Base-by-base conservation (phyloP, 2,329 filamentous ascomycete genomes). In the Lasiodiplodia gonubiensis region DNA sequence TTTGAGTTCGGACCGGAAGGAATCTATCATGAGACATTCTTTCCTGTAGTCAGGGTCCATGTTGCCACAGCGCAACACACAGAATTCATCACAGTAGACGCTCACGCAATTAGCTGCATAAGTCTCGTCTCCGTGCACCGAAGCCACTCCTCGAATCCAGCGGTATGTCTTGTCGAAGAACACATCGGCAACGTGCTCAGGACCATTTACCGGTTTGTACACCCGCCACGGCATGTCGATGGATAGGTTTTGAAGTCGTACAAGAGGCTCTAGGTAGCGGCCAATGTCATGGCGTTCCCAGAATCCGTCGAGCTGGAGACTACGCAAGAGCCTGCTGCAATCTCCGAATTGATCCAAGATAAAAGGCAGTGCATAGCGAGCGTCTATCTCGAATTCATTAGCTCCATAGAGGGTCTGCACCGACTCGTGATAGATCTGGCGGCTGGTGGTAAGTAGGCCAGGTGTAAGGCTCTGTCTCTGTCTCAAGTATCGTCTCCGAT, bases 401-500 rank as follows among this genome's bases (percentile, higher is more conserved):
- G 23, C 8, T 12, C 59, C 59, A 7, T 64, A 64, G 0, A 64
- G 30, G 4, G 52, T 5, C 25, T 25, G 42, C 1, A 52, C 14
- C 4, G 42, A 23, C 16, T 64, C 59, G 7, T 64, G 5, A n/a
- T 64, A 14, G 3, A 64, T 18, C 18, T 64, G 59, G 4, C 23
- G 12, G 18, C 16, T 64, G 25, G 16, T 7, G 8, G 14, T 16
- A 23, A 64, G 59, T 1, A 64, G 30, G 2, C 46, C 59, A 2
- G 46, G 25, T 10, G 59, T 37, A 12, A 52, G 59, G n/a, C 21
- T 64, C 39, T 59, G n/a, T n/a, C n/a, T n/a, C n/a, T n/a, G n/a
- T n/a, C n/a, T n/a, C n/a, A n/a, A n/a, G n/a, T n/a, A n/a, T n/a
- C n/a, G n/a, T n/a, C n/a, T 23, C n/a, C 4, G 46, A 5, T 37